These are phyloP conservation scores for Phascolomyces articulosus DNA, from an alignment of 371 early-diverging fungal species.

Conservation along the genomic window DNA sequence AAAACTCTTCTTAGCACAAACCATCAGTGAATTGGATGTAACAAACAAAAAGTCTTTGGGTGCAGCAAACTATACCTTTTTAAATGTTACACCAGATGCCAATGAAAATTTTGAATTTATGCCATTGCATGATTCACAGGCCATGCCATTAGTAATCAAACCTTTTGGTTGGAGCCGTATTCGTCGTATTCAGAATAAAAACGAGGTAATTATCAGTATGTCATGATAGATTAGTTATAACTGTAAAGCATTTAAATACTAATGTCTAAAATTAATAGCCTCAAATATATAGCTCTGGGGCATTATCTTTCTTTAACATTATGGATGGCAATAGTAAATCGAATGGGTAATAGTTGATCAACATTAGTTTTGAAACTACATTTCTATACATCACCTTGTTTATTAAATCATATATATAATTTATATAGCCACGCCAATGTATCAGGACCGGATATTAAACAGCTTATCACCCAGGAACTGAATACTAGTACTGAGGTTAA, in stretches of 20 bases:
- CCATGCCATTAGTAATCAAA: slow-evolving; percentile 31
- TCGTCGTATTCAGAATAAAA: neutral
- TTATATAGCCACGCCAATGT: neutral
- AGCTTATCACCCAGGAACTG: slow-evolving; percentile 16
- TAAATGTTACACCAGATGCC: neutral
- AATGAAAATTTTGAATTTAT: slow-evolving; percentile 13
- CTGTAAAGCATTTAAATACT: too few relatives aligned
- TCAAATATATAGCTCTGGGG: neutral
- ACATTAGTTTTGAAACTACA: too few relatives aligned
- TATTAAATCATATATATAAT: too few relatives aligned
- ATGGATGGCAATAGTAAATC: too few relatives aligned
- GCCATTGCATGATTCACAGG: slow-evolving; percentile 33
- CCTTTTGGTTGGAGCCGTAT: slow-evolving; percentile 36
- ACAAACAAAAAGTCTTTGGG: slow-evolving; percentile 23
- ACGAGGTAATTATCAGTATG: too few relatives aligned
- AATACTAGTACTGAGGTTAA: slow-evolving; percentile 11
- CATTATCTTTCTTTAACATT: neutral
- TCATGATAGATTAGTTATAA: too few relatives aligned
- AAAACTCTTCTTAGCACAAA: slow-evolving; percentile 22
- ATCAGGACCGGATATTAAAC: slow-evolving; percentile 15
- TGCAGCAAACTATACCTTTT: slow-evolving; percentile 24
- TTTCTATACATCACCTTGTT: too few relatives aligned
- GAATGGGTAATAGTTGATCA: too few relatives aligned
- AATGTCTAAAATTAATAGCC: neutral
- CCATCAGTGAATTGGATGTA: slow-evolving; percentile 28